A percentile compares a stretch with the other conserved stretches of the same genome.
Conservation (phyloP, 176 grass and related monocot genomes). For the Olyra latifolia region DNA sequence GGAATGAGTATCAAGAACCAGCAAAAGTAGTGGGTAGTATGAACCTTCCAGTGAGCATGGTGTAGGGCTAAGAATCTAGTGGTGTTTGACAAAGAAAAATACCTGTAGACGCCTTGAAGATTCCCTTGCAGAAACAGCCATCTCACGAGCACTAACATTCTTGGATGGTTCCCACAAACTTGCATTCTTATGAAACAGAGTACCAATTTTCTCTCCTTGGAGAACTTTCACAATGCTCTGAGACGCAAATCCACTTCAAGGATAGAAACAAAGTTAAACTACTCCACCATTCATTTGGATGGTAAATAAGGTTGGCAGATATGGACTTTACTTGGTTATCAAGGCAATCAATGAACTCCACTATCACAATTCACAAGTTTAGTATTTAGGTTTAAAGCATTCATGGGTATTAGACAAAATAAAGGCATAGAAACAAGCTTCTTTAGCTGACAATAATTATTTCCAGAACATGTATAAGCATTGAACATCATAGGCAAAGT, state of each 20-base stretch:
- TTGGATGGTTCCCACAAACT: constrained; percentile 55
- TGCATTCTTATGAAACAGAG: constrained; percentile 82
- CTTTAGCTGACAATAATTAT: not conserved
- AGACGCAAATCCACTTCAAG: constrained; percentile 72
- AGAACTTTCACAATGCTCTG: constrained; percentile 89
- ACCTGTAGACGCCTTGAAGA: constrained; percentile 85
- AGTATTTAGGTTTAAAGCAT: constrained; percentile 1
- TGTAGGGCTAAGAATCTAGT: not conserved
- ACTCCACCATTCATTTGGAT: not conserved
- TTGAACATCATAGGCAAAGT: constrained; percentile 13
- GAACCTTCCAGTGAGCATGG: not conserved
- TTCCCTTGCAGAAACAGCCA: constrained; percentile 86
- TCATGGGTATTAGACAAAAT: not conserved
- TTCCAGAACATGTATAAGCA: not conserved
- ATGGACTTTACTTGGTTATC: not conserved
- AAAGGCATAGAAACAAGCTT: not conserved
- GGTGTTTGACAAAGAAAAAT: not conserved
- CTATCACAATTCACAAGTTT: not conserved
- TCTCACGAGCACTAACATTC: constrained; percentile 59
- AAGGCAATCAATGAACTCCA: not conserved
- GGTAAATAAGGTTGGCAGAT: not conserved
- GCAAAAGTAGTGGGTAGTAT: not conserved
- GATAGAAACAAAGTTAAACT: constrained; percentile 26
- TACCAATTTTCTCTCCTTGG: constrained; percentile 86
- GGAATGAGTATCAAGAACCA: not conserved